Percentiles rank a stretch among this genome's conserved stretches.
Evolutionary conservation across 345 rosid genomes (phyloP).

Genomic region (Cardamine chenopodiifolia): DNA sequence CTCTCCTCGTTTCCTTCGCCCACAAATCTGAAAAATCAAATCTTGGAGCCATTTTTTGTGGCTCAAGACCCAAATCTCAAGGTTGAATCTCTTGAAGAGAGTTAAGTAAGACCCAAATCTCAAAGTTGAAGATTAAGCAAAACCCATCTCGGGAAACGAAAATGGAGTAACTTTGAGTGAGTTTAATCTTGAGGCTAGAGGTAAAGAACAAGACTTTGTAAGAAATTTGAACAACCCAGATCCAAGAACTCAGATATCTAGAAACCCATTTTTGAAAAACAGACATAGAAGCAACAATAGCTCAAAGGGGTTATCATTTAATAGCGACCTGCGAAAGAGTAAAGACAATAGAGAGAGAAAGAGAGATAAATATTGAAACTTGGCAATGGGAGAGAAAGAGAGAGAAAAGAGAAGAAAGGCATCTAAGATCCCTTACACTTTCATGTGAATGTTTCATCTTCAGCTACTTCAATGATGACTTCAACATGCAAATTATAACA

Average conservation of each 20-base stretch:
- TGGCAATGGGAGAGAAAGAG: conserved; percentile 28
- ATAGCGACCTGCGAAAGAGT: conserved; percentile 41
- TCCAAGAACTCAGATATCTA: conserved; percentile 50
- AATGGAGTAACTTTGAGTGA: conserved; percentile 27
- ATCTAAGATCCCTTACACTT: conserved; percentile 36
- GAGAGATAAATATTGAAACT: conserved; percentile 42
- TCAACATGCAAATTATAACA: conserved; percentile 8
- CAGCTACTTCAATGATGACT: conserved; percentile 31
- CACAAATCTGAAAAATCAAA: conserved; percentile 67
- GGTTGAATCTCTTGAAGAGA: neutral
- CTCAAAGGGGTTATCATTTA: conserved; percentile 45
- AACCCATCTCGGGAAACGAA: conserved; percentile 22
- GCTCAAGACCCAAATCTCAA: conserved; percentile 5
- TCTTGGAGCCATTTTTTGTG: conserved; percentile 61
- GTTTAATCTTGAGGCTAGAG: neutral
- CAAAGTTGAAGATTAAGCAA: conserved; percentile 32
- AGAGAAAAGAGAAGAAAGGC: conserved; percentile 45
- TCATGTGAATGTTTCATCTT: conserved; percentile 51
- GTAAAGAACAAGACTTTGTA: neutral
- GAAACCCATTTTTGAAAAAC: conserved; percentile 40
- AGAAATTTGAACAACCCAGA: conserved; percentile 46
- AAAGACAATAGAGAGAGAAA: conserved; percentile 35
- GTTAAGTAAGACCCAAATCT: conserved; percentile 22
- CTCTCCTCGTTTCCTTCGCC: conserved; percentile 60
- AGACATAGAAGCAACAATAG: conserved; percentile 43